phyloP scores from a whole-genome alignment of 371 early-diverging fungal species.

The Dichotomocladium elegans region DNA sequence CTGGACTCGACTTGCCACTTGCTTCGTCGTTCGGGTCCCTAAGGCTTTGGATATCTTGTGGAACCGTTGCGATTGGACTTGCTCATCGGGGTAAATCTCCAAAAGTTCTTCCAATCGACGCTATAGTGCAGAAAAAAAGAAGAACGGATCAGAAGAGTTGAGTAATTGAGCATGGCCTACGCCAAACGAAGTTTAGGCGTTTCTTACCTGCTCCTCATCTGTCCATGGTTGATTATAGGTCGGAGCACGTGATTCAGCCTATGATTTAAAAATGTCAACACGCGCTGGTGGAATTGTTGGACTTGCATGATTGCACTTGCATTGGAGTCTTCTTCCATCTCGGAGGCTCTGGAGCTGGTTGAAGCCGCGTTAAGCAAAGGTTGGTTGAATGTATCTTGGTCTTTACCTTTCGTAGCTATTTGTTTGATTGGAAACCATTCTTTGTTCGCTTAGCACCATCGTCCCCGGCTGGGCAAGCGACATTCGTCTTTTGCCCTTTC shows the following conservation, averaged over 20 bases:
- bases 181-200: too few relatives aligned
- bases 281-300: too few relatives aligned
- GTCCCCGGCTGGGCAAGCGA: slow-evolving; percentile 24
- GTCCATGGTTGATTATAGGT: slow-evolving; percentile 62
- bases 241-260: slow-evolving; percentile 17
- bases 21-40: slow-evolving; percentile 58
- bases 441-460: background rate
- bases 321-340: background rate
- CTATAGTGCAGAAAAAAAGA: slow-evolving; percentile 13
- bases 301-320: background rate
- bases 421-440: too few relatives aligned
- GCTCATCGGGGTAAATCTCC: slow-evolving; percentile 59
- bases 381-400: background rate
- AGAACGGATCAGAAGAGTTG: too few relatives aligned
- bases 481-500: slow-evolving; percentile 36
- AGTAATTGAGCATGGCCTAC: too few relatives aligned
- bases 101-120: slow-evolving; percentile 51
- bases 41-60: slow-evolving; percentile 60
- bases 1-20: slow-evolving; percentile 64
- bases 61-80: slow-evolving; percentile 59
- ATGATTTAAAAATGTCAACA: too few relatives aligned
- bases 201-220: slow-evolving; percentile 59
- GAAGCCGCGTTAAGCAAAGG: background rate
- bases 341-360: background rate
- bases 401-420: slow-evolving; percentile 1